Base-by-base conservation (phyloP, 495 filamentous ascomycete genomes). In the Penicillium antarcticum region DNA sequence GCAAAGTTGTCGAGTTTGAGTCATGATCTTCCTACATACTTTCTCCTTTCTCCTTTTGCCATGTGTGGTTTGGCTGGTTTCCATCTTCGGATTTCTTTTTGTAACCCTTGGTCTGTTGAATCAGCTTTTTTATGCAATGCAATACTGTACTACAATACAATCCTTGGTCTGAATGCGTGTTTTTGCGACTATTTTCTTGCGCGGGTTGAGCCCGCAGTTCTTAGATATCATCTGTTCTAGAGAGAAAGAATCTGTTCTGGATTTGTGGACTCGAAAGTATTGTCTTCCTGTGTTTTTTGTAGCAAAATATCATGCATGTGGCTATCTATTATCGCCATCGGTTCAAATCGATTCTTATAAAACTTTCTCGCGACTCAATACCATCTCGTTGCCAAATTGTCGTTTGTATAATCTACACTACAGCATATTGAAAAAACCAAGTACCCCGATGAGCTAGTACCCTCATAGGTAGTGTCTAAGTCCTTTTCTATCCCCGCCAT, bases 1-100 rank as follows among this genome's bases (percentile, higher is more conserved):
- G 67, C 42, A 70, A 73, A 45, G 57, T 68, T 39, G 69, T 72
- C 26, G 70, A 73, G 52, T 73, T 73, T 37, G 70, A 73, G 17
- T 70, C 67, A 48, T 70, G 54, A 68, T 56, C 8, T 41, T 11
- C 13, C 16, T 33, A 9, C 36, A 42, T 42, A 13, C 24, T 18
- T 18, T 24, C 19, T 36, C n/a, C 11, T 42, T 16, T 49, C 26
- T 29, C 26, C 8, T 1, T 29, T 10, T 8, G 26, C 5, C 47
- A 42, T 49, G 41, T 49, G 34, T 16, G 37, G 37, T 16, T 49
- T 19, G 29, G 26, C 26, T 29, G 26, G 26, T 29, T 29, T 8
- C 18, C 16, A 37, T 19, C 16, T 40, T 33, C 17, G 32, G 11
- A 34, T 23, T 1, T 24, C 12, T 34, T 39, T 48, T 6, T 18